Evolutionary conservation across 768 basidiomycete species (phyloP).

Genomic region (Tremella yokohamensis): DNA sequence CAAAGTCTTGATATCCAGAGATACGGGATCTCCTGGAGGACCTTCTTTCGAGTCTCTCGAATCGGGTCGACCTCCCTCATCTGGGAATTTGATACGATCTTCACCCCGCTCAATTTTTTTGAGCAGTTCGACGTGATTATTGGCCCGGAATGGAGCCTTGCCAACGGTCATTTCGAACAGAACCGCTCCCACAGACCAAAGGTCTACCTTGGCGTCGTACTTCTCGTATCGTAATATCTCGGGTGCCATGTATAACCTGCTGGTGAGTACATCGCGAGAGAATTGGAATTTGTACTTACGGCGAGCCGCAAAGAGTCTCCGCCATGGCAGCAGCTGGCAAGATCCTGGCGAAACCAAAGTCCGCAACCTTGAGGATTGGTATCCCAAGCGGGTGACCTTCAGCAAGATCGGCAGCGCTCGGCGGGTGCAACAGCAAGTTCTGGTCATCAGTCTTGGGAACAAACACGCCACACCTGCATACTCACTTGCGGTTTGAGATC

Average conservation of each 20-base stretch:
- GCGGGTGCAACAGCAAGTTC: conserved; percentile 86
- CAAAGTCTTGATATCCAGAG: conserved; percentile 79
- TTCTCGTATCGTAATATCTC: conserved; percentile 96
- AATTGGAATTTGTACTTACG: conserved; percentile 58
- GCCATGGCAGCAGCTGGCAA: conserved; percentile 90
- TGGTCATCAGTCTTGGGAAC: conserved; percentile 45
- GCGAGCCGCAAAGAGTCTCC: conserved; percentile 95
- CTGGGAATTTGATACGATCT: conserved; percentile 81
- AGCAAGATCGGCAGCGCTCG: conserved; percentile 71
- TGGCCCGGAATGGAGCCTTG: conserved; percentile 87
- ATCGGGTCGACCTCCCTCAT: conserved; percentile 70
- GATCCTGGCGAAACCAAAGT: conserved; percentile 94
- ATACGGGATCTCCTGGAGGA: conserved; percentile 54
- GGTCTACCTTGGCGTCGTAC: conserved; percentile 94
- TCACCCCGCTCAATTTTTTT: conserved; percentile 90
- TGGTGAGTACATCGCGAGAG: background rate
- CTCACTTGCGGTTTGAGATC: conserved; percentile 88
- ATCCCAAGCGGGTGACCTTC: conserved; percentile 87
- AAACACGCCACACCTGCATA: background rate
- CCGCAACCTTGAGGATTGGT: conserved; percentile 92
- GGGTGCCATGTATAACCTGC: conserved; percentile 94
- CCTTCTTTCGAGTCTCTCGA: conserved; percentile 51
- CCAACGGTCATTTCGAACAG: conserved; percentile 93
- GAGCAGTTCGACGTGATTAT: conserved; percentile 91
- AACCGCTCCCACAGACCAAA: conserved; percentile 98